Evolutionary conservation across 352 stramenopile genomes (phyloP), one percentile per base, ranked within the genome.

Genomic region (Phytophthora sp.): DNA sequence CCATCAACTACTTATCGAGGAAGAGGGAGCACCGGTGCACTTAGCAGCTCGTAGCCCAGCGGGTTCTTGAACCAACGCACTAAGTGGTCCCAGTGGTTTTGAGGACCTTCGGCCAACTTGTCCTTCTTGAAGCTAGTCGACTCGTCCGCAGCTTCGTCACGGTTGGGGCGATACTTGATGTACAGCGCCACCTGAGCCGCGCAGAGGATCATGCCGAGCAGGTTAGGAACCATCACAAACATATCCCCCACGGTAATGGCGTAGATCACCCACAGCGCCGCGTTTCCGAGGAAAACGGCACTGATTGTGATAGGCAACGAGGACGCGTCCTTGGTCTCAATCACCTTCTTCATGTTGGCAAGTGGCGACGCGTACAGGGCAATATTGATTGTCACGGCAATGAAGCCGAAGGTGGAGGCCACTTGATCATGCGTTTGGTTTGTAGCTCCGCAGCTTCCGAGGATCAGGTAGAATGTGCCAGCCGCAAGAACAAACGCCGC

Each of bases 181-280:
- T 71, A 77, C 0, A 77, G 50, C 38, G 48, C 48, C 23, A 77
- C 55, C 48, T 74, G 69, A 30, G 60, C 48, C 8, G 50, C 37
- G 21, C 68, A 69, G 17, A 77, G 54, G 17, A 74, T 13, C 51
- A 74, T 69, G 12, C 69, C 58, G 7, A 74, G 54, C 23, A 69
- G 39, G 51, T 77, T 77, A 10, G 69, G 64, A 11, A 73, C 49
- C 34, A 77, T 60, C 13, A 77, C 64, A 35, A 68, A 77, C 49
- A 67, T 35, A 12, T 74, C 69, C 21, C 49, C 44, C 5, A 44
- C 54, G 0, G 54, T 54, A 18, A 77, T 34, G 11, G 57, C 49
- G 38, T 72, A 77, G 20, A 66, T 3, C 8, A 72, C 54, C 69
- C 69, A 77, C 9, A 77, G 51, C 26, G 59, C 57, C 8, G 56